Base-by-base conservation (phyloP, 768 basidiomycete genomes). In the Russula virescens region DNA sequence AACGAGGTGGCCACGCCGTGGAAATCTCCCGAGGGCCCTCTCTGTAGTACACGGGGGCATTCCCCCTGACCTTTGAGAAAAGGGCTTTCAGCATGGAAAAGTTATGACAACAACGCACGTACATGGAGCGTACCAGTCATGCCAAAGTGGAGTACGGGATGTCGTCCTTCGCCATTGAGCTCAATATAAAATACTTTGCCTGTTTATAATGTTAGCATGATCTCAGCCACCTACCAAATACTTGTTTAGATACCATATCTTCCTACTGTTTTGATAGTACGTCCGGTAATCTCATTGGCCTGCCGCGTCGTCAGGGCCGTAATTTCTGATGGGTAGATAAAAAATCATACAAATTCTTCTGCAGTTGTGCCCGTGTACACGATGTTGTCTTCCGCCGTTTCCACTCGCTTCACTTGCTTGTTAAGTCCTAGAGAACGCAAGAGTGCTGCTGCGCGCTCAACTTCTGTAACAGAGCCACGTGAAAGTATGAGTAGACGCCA, bases 71-170 rank as follows among this genome's bases (percentile, higher is more conserved):
- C 81, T 83, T 75, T 23, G 34, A 25, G 5, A 55, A 11, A 23
- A 38, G 2, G 38, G 16, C 54, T 7, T 45, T 70, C 40, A 50
- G 13, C n/a, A 38, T 45, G 54, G 40, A 53, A 53, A 40, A 8
- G 25, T 4, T 35, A 47, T 25, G 6, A 31, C 31, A 16, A 25
- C 0, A 10, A 3, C 49, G 18, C 21, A 47, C 71, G 38, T 55
- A 83, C 86, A 75, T 87, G 85, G 38, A 91, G 76, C 83, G 84
- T 87, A n/a, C 89, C 89, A 1, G 89, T 91, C 90, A 91, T 92
- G 2, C 89, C 90, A 66, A 91, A 89, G 70, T 91, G 89, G 52
- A 91, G 73, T 3, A 91, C 85, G 4, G 89, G 89, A 65, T 81
- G 71, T 68, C 76, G 77, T 0, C 87, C 88, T 16, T 74, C 62